Evolutionary conservation across 192 early-diverging fungal genomes (phyloP).

Genomic region (Gonapodya prolifera): DNA sequence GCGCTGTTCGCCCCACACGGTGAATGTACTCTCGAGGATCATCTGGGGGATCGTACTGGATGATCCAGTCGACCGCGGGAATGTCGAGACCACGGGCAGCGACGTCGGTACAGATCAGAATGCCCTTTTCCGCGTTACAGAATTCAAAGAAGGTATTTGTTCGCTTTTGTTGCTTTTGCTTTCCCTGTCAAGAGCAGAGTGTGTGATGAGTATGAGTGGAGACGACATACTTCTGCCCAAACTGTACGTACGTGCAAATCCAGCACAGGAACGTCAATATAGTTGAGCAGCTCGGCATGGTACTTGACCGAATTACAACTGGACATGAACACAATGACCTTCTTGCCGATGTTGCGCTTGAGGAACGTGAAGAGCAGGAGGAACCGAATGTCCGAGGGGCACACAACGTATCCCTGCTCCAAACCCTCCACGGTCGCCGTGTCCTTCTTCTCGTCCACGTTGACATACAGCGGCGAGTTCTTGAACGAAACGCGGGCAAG

Average conservation of each 20-base stretch:
- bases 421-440: slow-evolving; percentile 88
- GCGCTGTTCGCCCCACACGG: slow-evolving; percentile 90
- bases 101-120: slow-evolving; percentile 93
- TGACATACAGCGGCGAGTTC: slow-evolving; percentile 95
- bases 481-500: slow-evolving; percentile 95
- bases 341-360: slow-evolving; percentile 89
- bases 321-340: slow-evolving; percentile 94
- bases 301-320: slow-evolving; percentile 97
- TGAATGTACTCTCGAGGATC: slow-evolving; percentile 97
- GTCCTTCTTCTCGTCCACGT: slow-evolving; percentile 95
- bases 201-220: too few species aligned
- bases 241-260: slow-evolving; percentile 82
- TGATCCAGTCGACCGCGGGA: slow-evolving; percentile 97
- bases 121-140: slow-evolving; percentile 84
- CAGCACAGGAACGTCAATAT: slow-evolving; percentile 96
- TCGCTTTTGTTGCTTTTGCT: slow-evolving; percentile 96
- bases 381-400: slow-evolving; percentile 84
- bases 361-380: slow-evolving; percentile 97
- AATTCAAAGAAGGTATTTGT: slow-evolving; percentile 99
- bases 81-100: slow-evolving; percentile 97
- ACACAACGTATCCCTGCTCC: slow-evolving; percentile 96
- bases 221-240: not conserved
- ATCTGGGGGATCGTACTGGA: slow-evolving; percentile 99
- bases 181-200: slow-evolving; percentile 33
- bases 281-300: slow-evolving; percentile 94